A percentile compares a stretch with the other conserved stretches of the same genome.
Conservation (phyloP, 352 stramenopile genomes). For the Phytophthora niederhauseri region DNA sequence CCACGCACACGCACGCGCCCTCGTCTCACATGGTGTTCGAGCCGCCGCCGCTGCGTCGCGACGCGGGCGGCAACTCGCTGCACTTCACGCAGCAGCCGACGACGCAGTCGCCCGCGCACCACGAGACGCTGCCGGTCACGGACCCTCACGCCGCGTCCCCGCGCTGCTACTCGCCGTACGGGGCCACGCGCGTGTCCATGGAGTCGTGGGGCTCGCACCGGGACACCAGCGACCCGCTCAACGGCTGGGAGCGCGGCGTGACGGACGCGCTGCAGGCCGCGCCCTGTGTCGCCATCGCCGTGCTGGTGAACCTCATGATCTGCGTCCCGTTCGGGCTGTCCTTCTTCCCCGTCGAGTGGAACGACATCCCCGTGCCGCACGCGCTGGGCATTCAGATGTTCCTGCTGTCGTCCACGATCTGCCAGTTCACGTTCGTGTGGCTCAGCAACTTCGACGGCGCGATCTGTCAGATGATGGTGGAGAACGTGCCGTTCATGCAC, state of each 20-base stretch:
- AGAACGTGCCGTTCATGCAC: slow-evolving; percentile 97
- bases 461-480: slow-evolving; percentile 94
- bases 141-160: slow-evolving; percentile 22
- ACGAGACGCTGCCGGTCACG: slow-evolving; percentile 32
- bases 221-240: slow-evolving; percentile 16
- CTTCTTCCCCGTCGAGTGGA: slow-evolving; percentile 86
- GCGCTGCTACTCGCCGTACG: slow-evolving; percentile 33
- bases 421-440: slow-evolving; percentile 81
- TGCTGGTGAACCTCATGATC: slow-evolving; percentile 88
- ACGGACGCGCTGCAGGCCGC: slow-evolving; percentile 46
- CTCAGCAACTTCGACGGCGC: slow-evolving; percentile 77
- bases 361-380: slow-evolving; percentile 74
- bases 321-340: slow-evolving; percentile 85
- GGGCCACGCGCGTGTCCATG: slow-evolving; percentile 12
- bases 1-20: slow-evolving; percentile 12
- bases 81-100: slow-evolving; percentile 44
- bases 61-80: slow-evolving; percentile 53
- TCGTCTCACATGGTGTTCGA: slow-evolving; percentile 68
- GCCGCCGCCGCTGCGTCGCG: slow-evolving; percentile 65
- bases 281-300: slow-evolving; percentile 71
- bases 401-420: slow-evolving; percentile 77
- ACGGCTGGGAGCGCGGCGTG: slow-evolving; percentile 33
- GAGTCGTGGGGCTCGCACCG: slow-evolving; percentile 29
- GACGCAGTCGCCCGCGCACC: slow-evolving; percentile 4
- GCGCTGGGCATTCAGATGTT: slow-evolving; percentile 87